Percentiles rank a stretch among this genome's conserved stretches.
Evolutionary conservation across 352 stramenopile species (phyloP).

Genomic region (Phytopythium aichiense): DNA sequence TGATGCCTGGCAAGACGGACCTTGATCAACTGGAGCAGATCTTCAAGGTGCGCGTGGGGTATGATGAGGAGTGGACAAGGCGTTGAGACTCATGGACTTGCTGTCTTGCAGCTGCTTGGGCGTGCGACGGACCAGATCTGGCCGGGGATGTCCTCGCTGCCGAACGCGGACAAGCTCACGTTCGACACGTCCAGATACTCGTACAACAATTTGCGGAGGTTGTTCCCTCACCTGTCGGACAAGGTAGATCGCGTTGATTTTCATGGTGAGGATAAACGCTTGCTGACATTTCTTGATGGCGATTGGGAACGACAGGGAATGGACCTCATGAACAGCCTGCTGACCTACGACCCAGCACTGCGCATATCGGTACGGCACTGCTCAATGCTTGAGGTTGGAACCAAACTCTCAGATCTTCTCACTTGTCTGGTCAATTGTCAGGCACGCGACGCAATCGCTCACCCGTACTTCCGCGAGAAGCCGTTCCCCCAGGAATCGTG

Average conservation of each 20-base stretch:
- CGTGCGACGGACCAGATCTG: conserved; percentile 56
- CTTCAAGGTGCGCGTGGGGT: conserved; percentile 32
- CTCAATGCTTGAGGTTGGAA: not conserved
- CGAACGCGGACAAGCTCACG: conserved; percentile 32
- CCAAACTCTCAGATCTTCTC: not conserved
- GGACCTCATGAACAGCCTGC: conserved; percentile 40
- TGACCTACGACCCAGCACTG: conserved; percentile 46
- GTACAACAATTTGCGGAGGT: conserved; percentile 33
- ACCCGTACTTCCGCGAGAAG: conserved; percentile 64
- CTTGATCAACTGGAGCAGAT: conserved; percentile 67
- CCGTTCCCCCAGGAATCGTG: conserved; percentile 49
- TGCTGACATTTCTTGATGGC: not conserved
- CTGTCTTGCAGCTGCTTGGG: conserved; percentile 33
- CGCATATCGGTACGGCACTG: conserved; percentile 39
- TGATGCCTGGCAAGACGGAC: conserved; percentile 64
- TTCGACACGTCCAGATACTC: conserved; percentile 28
- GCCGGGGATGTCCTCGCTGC: conserved; percentile 44
- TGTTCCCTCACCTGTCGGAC: conserved; percentile 35
- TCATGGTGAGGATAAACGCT: no score
- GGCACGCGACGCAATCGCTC: conserved; percentile 40
- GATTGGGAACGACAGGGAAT: conserved; percentile 27
- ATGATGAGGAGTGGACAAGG: not conserved
- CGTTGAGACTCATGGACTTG: not conserved
- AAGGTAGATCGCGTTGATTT: conserved; percentile 12
- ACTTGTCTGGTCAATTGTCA: conserved; percentile 5